These are phyloP conservation scores for Kewa caespitosa DNA, from an alignment of 179 eudicot genomes.

Conservation along the genomic window DNA sequence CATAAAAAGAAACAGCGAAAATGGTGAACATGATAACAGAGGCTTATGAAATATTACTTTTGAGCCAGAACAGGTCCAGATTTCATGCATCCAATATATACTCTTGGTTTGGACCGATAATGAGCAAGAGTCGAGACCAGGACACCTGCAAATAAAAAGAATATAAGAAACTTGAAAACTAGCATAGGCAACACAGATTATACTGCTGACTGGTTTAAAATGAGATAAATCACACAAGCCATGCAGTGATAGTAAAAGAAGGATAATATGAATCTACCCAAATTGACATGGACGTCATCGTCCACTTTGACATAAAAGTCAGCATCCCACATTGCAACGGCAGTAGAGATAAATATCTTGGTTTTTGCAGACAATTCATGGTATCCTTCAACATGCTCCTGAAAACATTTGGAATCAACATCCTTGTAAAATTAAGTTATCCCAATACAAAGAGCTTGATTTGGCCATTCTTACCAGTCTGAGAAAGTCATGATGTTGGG, in stretches of 20 bases:
- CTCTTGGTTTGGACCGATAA: slow-evolving; percentile 74
- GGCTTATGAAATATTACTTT: slow-evolving; percentile 46
- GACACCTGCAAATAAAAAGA: slow-evolving; percentile 38
- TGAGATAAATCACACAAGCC: not conserved
- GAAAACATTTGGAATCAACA: slow-evolving; percentile 23
- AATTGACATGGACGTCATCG: slow-evolving; percentile 88
- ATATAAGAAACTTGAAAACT: not conserved
- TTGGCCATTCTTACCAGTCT: slow-evolving; percentile 51
- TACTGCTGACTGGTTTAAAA: not conserved
- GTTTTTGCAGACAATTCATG: slow-evolving; percentile 89
- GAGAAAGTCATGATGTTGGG: slow-evolving; percentile 74
- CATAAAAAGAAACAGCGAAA: not conserved
- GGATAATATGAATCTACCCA: slow-evolving; percentile 42
- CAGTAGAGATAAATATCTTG: slow-evolving; percentile 74
- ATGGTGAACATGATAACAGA: not conserved
- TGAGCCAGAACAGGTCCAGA: slow-evolving; percentile 83
- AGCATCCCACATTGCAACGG: slow-evolving; percentile 88
- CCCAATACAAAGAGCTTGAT: not conserved
- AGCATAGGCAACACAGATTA: not conserved
- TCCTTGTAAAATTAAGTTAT: slow-evolving; percentile 5
- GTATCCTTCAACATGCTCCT: slow-evolving; percentile 92
- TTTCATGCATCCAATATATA: slow-evolving; percentile 90
- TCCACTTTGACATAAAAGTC: slow-evolving; percentile 89
- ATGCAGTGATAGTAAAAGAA: not conserved
- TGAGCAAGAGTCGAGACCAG: slow-evolving; percentile 69